phyloP scores from a whole-genome alignment of 768 basidiomycete species.

The Crucibulum laeve region DNA sequence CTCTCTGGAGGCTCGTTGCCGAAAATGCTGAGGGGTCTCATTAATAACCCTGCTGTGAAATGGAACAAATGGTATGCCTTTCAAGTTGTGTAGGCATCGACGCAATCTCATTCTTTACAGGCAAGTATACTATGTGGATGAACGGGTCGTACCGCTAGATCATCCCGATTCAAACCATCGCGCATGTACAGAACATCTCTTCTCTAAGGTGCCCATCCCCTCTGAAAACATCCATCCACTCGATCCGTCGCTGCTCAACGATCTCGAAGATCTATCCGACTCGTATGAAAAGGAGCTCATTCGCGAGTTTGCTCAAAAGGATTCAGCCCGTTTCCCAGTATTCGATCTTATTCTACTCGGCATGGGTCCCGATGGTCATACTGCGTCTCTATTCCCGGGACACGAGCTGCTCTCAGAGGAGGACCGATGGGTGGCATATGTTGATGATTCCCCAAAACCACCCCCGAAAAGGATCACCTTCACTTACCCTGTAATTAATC shows the following conservation, averaged over 20 bases:
- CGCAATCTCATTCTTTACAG: constrained; percentile 32
- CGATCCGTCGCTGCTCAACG: constrained; percentile 59
- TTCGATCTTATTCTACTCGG: constrained; percentile 98
- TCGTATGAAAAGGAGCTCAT: constrained; percentile 84
- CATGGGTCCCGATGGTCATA: constrained; percentile 98
- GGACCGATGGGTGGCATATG: constrained; percentile 91
- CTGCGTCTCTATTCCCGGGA: constrained; percentile 94
- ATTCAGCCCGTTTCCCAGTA: constrained; percentile 92
- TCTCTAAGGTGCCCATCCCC: constrained; percentile 81
- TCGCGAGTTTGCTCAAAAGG: constrained; percentile 84
- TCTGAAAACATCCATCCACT: constrained; percentile 76
- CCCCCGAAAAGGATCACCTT: constrained; percentile 88
- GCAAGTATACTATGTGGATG: constrained; percentile 98
- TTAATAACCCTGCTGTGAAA: constrained; percentile 58
- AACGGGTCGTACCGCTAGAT: constrained; percentile 91
- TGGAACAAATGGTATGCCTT: constrained; percentile 91
- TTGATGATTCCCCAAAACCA: constrained; percentile 93
- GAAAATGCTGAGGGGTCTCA: constrained; percentile 70
- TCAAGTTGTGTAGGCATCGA: neutral
- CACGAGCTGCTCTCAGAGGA: constrained; percentile 80
- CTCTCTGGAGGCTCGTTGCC: constrained; percentile 93
- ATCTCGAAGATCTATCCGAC: constrained; percentile 78
- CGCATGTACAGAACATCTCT: constrained; percentile 69
- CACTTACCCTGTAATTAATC: constrained; percentile 88
- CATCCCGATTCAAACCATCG: constrained; percentile 90